Evolutionary conservation across 2,329 filamentous ascomycete species (phyloP), one percentile per base, ranked within the genome.

Genomic region (Fusarium coicis): DNA sequence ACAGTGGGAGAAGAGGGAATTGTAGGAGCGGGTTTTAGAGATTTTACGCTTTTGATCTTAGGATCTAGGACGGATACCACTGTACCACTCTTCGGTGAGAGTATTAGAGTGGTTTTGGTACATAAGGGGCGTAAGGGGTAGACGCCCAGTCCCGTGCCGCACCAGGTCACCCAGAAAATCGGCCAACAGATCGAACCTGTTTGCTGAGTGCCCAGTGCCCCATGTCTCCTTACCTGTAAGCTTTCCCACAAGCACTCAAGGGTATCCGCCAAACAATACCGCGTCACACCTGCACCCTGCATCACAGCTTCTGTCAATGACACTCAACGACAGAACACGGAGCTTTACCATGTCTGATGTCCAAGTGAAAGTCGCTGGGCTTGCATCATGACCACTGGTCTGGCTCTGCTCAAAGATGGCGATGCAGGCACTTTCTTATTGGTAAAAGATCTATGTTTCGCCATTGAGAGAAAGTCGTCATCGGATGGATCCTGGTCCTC

Each of bases 31-130:
- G 6, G 2, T 11, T 58, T 47, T 53, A 42, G 36, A 54, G n/a
- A 19, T 54, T 54, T 54, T 54, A 60, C 46, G 46, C 44, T 56
- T 26, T 1, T 43, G 36, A n/a, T 65, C 26, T 42, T 61, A 50
- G 44, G 55, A 43, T 46, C 53, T 30, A 28, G 26, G 56, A 52
- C 62, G 46, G 19, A 36, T 52, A 40, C 62, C 57, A 63, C 62
- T 54, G 28, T 42, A 65, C 62, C 46, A 65, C 57, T 40, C 39
- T 40, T 44, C 57, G 47, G 4, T 23, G 10, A 44, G 4, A 16
- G 23, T 18, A 16, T 4, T 23, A 12, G 15, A 14, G 10, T 18
- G 16, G 19, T 23, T 36, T 55, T 26, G 49, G 18, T 26, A 47
- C 19, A 37, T 49, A 37, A 26, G 40, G 30, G 30, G 14, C 19